phyloP scores from a whole-genome alignment of 2,329 filamentous ascomycete genomes.

The Talaromyces sp. region DNA sequence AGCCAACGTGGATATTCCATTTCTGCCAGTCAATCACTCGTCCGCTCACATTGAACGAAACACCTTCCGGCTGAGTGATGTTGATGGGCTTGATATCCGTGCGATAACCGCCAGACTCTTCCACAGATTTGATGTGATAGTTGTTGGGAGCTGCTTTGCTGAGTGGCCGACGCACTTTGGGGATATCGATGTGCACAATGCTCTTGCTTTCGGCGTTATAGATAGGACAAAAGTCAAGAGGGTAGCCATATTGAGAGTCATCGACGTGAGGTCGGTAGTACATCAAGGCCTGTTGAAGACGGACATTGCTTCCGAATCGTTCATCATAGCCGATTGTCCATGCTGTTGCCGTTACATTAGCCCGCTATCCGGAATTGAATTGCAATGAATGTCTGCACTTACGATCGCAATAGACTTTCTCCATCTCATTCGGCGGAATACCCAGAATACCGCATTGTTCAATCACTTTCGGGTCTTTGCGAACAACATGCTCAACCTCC shows the following conservation, averaged over 20 bases:
- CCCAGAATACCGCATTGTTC: conserved; percentile 84
- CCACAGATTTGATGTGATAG: conserved; percentile 71
- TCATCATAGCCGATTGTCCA: conserved; percentile 97
- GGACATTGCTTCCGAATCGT: conserved; percentile 72
- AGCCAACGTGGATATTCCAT: conserved; percentile 88
- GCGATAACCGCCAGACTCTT: conserved; percentile 66
- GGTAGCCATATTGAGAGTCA: conserved; percentile 85
- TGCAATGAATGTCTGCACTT: conserved; percentile 31
- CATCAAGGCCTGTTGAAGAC: conserved; percentile 90
- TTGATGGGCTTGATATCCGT: conserved; percentile 80
- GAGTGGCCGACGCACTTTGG: conserved; percentile 69
- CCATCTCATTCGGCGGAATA: conserved; percentile 77
- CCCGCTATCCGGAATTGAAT: not conserved
- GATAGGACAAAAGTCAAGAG: conserved; percentile 91
- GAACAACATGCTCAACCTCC: conserved; percentile 70
- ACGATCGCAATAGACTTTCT: conserved; percentile 93
- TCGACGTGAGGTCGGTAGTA: conserved; percentile 86
- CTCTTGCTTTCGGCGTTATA: conserved; percentile 75
- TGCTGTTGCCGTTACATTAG: conserved; percentile 41
- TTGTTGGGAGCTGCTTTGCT: conserved; percentile 71
- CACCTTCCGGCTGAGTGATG: conserved; percentile 83
- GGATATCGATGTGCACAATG: conserved; percentile 80
- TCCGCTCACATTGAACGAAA: conserved; percentile 76
- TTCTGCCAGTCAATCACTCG: conserved; percentile 83
- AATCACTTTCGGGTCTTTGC: conserved; percentile 79